Conservation (phyloP, 2,329 filamentous ascomycete genomes). For the Fusarium buharicum region DNA sequence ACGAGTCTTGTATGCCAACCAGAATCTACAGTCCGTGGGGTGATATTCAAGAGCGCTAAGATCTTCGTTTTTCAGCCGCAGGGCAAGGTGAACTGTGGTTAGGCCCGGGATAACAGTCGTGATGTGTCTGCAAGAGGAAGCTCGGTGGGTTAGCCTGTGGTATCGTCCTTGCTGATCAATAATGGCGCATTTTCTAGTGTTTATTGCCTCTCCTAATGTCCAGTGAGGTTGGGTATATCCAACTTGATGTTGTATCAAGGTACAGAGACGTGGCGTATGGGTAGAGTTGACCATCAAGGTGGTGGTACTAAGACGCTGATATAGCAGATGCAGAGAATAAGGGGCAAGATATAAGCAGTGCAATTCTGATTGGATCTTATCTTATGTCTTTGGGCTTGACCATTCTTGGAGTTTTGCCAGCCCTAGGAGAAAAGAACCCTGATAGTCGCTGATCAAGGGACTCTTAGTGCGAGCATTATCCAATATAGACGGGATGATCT, state of each 20-base stretch:
- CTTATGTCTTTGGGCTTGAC: too few relatives aligned
- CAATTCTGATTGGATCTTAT: too few relatives aligned
- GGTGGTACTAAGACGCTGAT: not conserved
- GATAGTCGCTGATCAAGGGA: slow-evolving; percentile 12
- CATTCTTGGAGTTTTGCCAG: not conserved
- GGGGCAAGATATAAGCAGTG: too few relatives aligned
- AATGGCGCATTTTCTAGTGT: not conserved
- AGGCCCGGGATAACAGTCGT: not conserved
- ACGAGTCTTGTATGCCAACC: slow-evolving; percentile 4
- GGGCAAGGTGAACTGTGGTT: not conserved
- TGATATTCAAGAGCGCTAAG: not conserved
- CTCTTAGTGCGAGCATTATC: not conserved
- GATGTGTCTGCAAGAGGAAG: too few relatives aligned
- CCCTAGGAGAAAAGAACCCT: slow-evolving; percentile 11
- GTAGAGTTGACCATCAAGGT: slow-evolving; percentile 28
- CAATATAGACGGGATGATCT: too few relatives aligned
- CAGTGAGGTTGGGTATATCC: not conserved
- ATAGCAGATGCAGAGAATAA: not conserved
- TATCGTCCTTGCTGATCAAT: not conserved
- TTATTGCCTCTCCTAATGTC: too few relatives aligned
- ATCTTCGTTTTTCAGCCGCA: slow-evolving; percentile 5
- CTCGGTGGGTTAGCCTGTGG: not conserved
- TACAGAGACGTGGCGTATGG: not conserved
- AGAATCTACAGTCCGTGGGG: not conserved
- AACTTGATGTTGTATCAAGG: not conserved